Percentiles rank a stretch among this genome's conserved stretches.
Conservation (phyloP, 2,329 filamentous ascomycete genomes). For the Phialophora verrucosa region DNA sequence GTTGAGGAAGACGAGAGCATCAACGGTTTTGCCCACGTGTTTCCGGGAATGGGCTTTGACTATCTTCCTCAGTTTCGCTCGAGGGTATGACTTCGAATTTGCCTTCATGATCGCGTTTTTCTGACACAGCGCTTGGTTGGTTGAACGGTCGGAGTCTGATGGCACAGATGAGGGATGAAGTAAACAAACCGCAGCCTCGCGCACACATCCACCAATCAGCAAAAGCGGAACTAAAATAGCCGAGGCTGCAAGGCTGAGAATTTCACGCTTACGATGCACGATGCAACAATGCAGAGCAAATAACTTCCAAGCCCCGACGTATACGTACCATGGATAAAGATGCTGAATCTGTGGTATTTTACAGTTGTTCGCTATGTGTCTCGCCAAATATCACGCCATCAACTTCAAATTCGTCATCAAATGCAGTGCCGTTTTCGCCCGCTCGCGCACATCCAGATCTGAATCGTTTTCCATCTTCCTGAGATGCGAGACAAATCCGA, state of each 20-base stretch:
- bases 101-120: slow-evolving; percentile 57
- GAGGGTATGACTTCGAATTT: slow-evolving; percentile 78
- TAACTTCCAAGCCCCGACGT: background rate
- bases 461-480: slow-evolving; percentile 68
- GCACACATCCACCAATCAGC: background rate
- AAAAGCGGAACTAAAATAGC: slow-evolving; percentile 2
- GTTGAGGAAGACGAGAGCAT: slow-evolving; percentile 83
- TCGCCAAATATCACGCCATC: slow-evolving; percentile 21
- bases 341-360: background rate
- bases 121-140: background rate
- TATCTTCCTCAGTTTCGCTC: slow-evolving; percentile 84
- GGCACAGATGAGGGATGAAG: background rate
- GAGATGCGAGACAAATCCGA: slow-evolving; percentile 74
- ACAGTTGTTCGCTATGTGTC: background rate
- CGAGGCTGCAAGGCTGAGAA: slow-evolving; percentile 10
- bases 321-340: background rate
- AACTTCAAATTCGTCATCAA: slow-evolving; percentile 50
- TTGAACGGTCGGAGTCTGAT: background rate
- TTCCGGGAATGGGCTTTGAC: slow-evolving; percentile 85
- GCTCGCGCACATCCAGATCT: slow-evolving; percentile 81
- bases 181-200: slow-evolving; percentile 11
- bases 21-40: slow-evolving; percentile 81
- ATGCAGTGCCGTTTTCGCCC: slow-evolving; percentile 78
- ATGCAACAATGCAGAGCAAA: background rate
- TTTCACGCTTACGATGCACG: background rate